These are phyloP conservation scores for Aspergillus sp. DNA, from an alignment of 2,329 filamentous ascomycete species.

Conservation along the genomic window DNA sequence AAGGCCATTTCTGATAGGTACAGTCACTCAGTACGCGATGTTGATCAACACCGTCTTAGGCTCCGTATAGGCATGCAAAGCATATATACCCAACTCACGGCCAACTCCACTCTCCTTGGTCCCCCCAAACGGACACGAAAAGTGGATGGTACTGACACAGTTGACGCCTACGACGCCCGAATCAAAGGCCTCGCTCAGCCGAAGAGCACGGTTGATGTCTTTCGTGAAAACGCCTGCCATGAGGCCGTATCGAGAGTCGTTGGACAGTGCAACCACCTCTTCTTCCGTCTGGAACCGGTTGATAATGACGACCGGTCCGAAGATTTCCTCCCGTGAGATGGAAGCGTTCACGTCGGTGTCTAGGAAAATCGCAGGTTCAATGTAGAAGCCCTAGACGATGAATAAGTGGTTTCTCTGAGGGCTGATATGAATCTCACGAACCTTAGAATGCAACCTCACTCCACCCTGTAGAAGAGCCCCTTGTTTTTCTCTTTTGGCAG, in stretches of 20 bases:
- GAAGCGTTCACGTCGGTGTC: constrained; percentile 42
- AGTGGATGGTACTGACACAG: not conserved
- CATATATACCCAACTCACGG: not conserved
- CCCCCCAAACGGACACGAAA: not conserved
- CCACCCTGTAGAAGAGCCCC: no score
- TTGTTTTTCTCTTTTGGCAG: not conserved
- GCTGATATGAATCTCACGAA: no score
- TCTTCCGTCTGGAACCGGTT: constrained; percentile 55
- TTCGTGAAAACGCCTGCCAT: constrained; percentile 1
- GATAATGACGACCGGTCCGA: constrained; percentile 52
- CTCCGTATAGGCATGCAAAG: not conserved
- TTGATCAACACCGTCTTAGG: not conserved
- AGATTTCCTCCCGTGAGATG: constrained; percentile 48
- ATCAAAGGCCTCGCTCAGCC: not conserved
- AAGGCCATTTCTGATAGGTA: not conserved
- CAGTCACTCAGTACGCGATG: not conserved
- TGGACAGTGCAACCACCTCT: constrained; percentile 49
- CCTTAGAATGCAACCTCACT: no score
- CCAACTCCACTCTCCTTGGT: not conserved
- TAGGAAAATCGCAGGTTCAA: constrained; percentile 53
- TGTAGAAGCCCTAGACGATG: constrained; percentile 49
- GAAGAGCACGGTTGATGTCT: constrained; percentile 1
- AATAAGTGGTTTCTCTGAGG: not conserved
- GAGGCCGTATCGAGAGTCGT: constrained; percentile 37
- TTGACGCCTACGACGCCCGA: not conserved